Base-by-base conservation (phyloP, 140 eudicot species). In the Stevia rebaudiana region DNA sequence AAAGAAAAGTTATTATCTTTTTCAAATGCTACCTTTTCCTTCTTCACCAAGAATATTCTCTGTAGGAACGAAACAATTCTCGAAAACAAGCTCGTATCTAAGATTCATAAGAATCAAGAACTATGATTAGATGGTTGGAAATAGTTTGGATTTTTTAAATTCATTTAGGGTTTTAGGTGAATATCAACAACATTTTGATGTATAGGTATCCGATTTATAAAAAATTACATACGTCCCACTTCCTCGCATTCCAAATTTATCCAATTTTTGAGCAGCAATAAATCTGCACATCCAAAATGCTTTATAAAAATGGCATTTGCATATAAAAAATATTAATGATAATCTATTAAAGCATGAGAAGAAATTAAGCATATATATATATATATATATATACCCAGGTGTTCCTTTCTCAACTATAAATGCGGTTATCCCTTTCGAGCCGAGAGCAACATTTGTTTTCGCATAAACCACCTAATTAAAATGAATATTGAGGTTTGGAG, bases 51-150 rank as follows among this genome's bases (percentile, higher is more conserved):
- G 95, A 63, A 94, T 78, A 54, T 88, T 94, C 75, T 94, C 97
- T 24, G 78, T 72, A 53, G 99, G 97, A 66, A 94, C 97, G 57
- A 94, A 94, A 82, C 97, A 88, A 77, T 88, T 85, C 36, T 94
- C 97, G 52, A 88, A 94, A 36, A 94, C 99, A 76, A 94, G 99
- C n/a, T n/a, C n/a, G n/a, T n/a, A n/a, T n/a, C n/a, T n/a, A n/a
- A n/a, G n/a, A n/a, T n/a, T n/a, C n/a, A n/a, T n/a, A n/a, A n/a
- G n/a, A n/a, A n/a, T n/a, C n/a, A n/a, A n/a, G n/a, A n/a, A n/a
- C n/a, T n/a, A n/a, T n/a, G n/a, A n/a, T n/a, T n/a, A n/a, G n/a
- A n/a, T n/a, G n/a, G n/a, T n/a, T n/a, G n/a, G n/a, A n/a, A n/a
- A n/a, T n/a, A n/a, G n/a, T n/a, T n/a, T n/a, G n/a, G n/a, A n/a